Percentiles rank a stretch among this genome's conserved stretches.
phyloP scores from a whole-genome alignment of 2,329 filamentous ascomycete species.

The Fusarium lyarnte region DNA sequence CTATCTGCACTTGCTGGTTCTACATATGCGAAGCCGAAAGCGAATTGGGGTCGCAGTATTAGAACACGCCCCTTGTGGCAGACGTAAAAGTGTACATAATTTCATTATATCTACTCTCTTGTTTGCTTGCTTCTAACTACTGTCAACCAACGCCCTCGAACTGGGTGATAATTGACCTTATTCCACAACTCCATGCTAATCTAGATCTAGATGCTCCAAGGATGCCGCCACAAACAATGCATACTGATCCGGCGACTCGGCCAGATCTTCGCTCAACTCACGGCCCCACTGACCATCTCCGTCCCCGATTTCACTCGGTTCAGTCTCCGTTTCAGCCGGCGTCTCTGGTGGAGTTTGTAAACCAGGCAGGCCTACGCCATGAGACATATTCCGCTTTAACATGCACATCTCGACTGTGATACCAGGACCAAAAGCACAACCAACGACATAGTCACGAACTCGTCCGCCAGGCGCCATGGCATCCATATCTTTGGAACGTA shows the following conservation, averaged over 20 bases:
- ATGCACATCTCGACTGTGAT: slow-evolving; percentile 75
- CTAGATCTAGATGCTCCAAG: slow-evolving; percentile 40
- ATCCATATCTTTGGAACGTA: slow-evolving; percentile 70
- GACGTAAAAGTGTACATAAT: neutral
- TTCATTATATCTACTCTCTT: neutral
- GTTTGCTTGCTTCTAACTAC: neutral
- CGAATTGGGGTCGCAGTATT: neutral
- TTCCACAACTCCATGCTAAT: slow-evolving; percentile 27
- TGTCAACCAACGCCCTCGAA: neutral
- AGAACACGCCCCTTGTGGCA: neutral
- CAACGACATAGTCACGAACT: slow-evolving; percentile 67
- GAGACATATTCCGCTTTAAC: slow-evolving; percentile 58
- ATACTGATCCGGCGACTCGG: slow-evolving; percentile 26
- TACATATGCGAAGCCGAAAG: neutral
- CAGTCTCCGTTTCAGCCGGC: slow-evolving; percentile 65
- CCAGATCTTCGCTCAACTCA: slow-evolving; percentile 24
- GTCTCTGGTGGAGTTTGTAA: slow-evolving; percentile 65
- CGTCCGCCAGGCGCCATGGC: slow-evolving; percentile 60
- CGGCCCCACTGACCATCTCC: slow-evolving; percentile 24
- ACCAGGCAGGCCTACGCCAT: slow-evolving; percentile 43
- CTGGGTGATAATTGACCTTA: neutral
- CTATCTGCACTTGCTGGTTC: neutral
- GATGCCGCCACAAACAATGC: slow-evolving; percentile 34
- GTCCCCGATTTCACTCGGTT: slow-evolving; percentile 59
- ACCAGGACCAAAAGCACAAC: slow-evolving; percentile 76